A percentile compares a stretch with the other conserved stretches of the same genome.
These are phyloP conservation scores for Trichoderma simmonsii DNA, from an alignment of 2,329 filamentous ascomycete genomes.

Conservation along the genomic window DNA sequence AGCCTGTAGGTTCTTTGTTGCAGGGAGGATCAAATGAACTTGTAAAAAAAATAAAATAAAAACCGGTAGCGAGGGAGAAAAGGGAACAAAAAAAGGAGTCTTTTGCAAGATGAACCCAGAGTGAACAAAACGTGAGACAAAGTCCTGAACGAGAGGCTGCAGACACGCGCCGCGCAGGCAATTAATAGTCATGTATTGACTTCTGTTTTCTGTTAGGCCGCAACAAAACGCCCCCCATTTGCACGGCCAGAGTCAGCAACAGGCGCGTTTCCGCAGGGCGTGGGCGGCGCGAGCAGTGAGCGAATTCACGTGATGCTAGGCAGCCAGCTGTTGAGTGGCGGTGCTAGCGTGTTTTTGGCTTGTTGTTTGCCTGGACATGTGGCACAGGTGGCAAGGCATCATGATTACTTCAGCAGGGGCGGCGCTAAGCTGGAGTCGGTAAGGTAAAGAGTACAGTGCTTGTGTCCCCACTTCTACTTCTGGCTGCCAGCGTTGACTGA, in stretches of 20 bases:
- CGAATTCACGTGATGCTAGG: conserved; percentile 39
- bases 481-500: conserved; percentile 19
- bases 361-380: conserved; percentile 7
- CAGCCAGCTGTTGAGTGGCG: conserved; percentile 27
- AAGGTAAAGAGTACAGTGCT: background rate
- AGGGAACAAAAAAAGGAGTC: background rate
- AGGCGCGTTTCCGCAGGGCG: background rate
- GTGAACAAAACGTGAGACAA: conserved; percentile 1
- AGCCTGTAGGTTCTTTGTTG: background rate
- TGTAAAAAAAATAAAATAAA: background rate
- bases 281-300: conserved; percentile 32
- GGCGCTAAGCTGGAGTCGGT: background rate
- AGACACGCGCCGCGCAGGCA: background rate
- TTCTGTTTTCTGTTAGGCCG: conserved; percentile 1
- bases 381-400: conserved; percentile 5
- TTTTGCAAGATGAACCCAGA: background rate
- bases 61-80: background rate
- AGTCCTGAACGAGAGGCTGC: background rate
- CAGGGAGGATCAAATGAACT: background rate
- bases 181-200: background rate
- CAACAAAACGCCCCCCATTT: background rate
- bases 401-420: background rate
- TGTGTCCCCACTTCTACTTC: conserved; percentile 6
- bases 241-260: background rate
- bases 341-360: background rate